Evolutionary conservation across 2,329 filamentous ascomycete species (phyloP).

Genomic region (Cercospora berteroae): DNA sequence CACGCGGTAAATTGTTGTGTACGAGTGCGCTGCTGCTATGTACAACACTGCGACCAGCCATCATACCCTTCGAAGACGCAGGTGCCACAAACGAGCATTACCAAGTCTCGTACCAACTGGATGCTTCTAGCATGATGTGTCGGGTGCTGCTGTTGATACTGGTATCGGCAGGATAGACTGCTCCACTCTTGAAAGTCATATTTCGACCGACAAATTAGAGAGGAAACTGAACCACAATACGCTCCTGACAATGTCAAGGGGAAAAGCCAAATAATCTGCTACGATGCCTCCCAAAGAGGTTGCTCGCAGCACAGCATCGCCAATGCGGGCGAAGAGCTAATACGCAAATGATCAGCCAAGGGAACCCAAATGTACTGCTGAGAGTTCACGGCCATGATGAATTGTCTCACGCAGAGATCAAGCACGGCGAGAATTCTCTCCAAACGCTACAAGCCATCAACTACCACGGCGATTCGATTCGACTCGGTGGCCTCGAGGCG

Average conservation of each 20-base stretch:
- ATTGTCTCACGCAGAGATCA: neutral
- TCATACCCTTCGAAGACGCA: neutral
- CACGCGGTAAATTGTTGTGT: conserved; percentile 1
- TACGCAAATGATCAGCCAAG: neutral
- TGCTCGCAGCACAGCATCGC: neutral
- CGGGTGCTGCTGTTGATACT: neutral
- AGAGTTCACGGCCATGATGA: neutral
- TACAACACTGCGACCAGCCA: neutral
- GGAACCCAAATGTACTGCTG: neutral
- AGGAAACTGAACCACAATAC: too few relatives aligned
- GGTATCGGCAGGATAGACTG: neutral
- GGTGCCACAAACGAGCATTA: neutral
- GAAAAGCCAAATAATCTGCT: too few relatives aligned
- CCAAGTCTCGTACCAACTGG: neutral
- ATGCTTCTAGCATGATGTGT: neutral
- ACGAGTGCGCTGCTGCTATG: neutral
- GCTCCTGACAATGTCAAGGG: neutral
- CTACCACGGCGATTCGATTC: neutral
- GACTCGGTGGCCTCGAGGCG: neutral
- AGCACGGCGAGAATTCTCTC: neutral
- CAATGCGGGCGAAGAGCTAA: neutral
- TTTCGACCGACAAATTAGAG: neutral
- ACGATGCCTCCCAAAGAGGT: neutral
- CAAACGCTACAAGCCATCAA: neutral
- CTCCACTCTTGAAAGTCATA: neutral